Evolutionary conservation across 2,329 filamentous ascomycete genomes (phyloP).

Genomic region (Sporothrix humicola): DNA sequence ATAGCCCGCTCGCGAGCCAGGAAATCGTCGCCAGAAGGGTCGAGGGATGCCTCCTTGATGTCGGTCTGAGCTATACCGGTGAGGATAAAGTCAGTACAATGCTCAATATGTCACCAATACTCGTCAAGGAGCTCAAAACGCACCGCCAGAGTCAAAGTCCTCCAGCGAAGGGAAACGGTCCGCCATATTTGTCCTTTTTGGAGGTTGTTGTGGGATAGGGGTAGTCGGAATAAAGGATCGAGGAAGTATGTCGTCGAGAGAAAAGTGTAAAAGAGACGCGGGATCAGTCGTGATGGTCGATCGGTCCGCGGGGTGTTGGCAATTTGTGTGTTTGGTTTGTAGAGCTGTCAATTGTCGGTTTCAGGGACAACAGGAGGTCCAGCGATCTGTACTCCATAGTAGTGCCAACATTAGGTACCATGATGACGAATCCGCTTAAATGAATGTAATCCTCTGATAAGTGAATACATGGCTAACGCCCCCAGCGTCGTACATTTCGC

Average conservation of each 20-base stretch:
- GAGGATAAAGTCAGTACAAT: background rate
- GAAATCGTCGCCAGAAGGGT: constrained; percentile 77
- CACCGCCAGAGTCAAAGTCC: constrained; percentile 73
- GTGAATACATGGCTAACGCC: background rate
- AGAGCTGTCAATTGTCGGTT: constrained; percentile 12
- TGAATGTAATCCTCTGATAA: constrained; percentile 1
- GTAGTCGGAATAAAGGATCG: background rate
- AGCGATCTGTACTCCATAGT: constrained; percentile 7
- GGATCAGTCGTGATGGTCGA: background rate
- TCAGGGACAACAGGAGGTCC: constrained; percentile 26
- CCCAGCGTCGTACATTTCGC: accelerated
- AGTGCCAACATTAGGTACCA: constrained; percentile 5
- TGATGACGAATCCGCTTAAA: constrained; percentile 29
- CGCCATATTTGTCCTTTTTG: constrained; percentile 61
- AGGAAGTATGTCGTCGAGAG: background rate
- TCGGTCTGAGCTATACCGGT: constrained; percentile 67
- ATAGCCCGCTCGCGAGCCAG: constrained; percentile 87
- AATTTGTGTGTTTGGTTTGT: background rate
- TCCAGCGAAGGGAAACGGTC: constrained; percentile 80
- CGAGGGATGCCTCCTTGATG: constrained; percentile 61
- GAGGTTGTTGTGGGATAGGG: constrained; percentile 21
- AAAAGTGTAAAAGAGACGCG: background rate
- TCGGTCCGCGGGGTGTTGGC: constrained; percentile 6
- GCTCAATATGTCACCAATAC: background rate
- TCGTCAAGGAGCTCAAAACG: constrained; percentile 38